A percentile compares a stretch with the other conserved stretches of the same genome.
phyloP scores from a whole-genome alignment of 176 grass and related monocot species.

The Oryza meridionalis region DNA sequence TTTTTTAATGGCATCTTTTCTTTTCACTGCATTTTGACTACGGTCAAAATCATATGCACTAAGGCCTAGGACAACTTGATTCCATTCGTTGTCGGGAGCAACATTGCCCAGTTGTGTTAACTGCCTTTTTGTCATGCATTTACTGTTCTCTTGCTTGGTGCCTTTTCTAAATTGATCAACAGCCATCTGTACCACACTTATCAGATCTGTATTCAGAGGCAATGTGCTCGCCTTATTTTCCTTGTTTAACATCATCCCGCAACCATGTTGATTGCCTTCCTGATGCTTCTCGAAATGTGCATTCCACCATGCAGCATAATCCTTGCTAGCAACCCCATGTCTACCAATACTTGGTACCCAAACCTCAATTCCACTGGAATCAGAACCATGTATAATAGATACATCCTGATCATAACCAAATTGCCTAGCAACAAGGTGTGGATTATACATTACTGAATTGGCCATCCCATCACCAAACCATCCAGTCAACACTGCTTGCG shows the following conservation, averaged over 20 bases:
- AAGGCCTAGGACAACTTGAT: conserved; percentile 28
- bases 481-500: conserved; percentile 40
- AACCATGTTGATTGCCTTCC: conserved; percentile 23
- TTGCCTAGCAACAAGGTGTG: conserved; percentile 60
- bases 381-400: conserved; percentile 8
- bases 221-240: neutral
- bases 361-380: conserved; percentile 16
- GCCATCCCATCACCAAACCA: conserved; percentile 37
- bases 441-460: conserved; percentile 48
- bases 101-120: neutral
- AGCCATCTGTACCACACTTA: neutral
- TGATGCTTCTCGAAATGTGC: conserved; percentile 14
- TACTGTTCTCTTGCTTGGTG: neutral
- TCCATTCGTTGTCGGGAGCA: neutral
- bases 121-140: conserved; percentile 12
- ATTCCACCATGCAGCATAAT: conserved; percentile 51
- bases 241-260: neutral
- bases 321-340: conserved; percentile 48
- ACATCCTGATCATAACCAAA: conserved; percentile 71
- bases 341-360: conserved; percentile 49
- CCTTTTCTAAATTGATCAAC: conserved; percentile 1
- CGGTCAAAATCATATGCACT: neutral
- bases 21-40: neutral
- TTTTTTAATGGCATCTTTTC: conserved; percentile 23
- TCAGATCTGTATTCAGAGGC: neutral